Evolutionary conservation across 176 grass and related monocot genomes (phyloP).

Genomic region (Musa acuminata): DNA sequence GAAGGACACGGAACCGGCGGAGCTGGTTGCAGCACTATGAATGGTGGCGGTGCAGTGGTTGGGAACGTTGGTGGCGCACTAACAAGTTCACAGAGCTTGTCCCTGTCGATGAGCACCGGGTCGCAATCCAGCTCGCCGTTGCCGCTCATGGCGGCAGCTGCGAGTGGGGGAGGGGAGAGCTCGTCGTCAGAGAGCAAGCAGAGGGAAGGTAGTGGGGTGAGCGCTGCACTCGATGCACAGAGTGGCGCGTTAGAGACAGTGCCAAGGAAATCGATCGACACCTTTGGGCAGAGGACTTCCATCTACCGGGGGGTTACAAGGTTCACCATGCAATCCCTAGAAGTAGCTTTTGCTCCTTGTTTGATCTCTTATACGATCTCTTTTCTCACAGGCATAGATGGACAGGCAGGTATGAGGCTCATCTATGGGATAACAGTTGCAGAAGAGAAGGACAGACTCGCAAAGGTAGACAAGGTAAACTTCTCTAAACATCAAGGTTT

Average conservation of each 20-base stretch:
- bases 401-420: slow-evolving; percentile 73
- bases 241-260: slow-evolving; percentile 31
- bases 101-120: slow-evolving; percentile 45
- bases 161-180: slow-evolving; percentile 12
- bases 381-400: slow-evolving; percentile 53
- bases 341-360: not conserved
- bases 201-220: not conserved
- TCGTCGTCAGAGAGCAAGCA: slow-evolving; percentile 25
- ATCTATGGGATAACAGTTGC: slow-evolving; percentile 85
- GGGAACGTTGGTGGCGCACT: not conserved
- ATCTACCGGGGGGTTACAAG: slow-evolving; percentile 69
- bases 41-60: not conserved
- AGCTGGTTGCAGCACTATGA: not conserved
- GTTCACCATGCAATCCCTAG: not conserved
- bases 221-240: slow-evolving; percentile 15
- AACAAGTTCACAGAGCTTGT: slow-evolving; percentile 31
- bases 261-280: slow-evolving; percentile 46
- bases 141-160: slow-evolving; percentile 7
- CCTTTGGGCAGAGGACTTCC: slow-evolving; percentile 68
- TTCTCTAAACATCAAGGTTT: not conserved
- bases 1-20: not conserved
- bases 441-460: slow-evolving; percentile 74
- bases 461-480: slow-evolving; percentile 61
- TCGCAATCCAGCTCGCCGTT: slow-evolving; percentile 16
- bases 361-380: too few relatives aligned